A percentile compares a stretch with the other conserved stretches of the same genome.
These are phyloP conservation scores for Zygotorulaspora florentina DNA, from an alignment of 805 yeast genomes.

Conservation along the genomic window DNA sequence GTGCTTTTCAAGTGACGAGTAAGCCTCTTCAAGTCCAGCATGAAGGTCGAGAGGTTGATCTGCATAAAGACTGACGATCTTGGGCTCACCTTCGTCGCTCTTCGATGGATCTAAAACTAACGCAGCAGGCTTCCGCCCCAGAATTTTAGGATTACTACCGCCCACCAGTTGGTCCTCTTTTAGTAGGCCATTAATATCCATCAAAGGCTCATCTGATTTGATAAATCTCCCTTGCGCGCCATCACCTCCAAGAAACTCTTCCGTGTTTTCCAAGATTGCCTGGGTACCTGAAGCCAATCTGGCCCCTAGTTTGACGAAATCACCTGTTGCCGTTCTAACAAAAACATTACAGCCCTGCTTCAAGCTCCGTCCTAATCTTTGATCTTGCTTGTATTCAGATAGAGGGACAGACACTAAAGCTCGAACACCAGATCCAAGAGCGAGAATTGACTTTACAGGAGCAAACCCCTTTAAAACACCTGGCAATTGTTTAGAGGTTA, in stretches of 20 bases:
- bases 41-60: slow-evolving; percentile 71
- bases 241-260: slow-evolving; percentile 70
- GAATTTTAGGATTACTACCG: slow-evolving; percentile 32
- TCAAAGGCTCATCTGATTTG: slow-evolving; percentile 11
- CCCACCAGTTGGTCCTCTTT: slow-evolving; percentile 37
- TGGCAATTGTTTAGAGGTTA: slow-evolving; percentile 71
- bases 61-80: slow-evolving; percentile 67
- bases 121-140: slow-evolving; percentile 28
- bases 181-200: slow-evolving; percentile 26
- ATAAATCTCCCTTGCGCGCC: slow-evolving; percentile 49
- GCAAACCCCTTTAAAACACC: slow-evolving; percentile 82
- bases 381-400: slow-evolving; percentile 69
- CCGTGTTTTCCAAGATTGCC: slow-evolving; percentile 71
- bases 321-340: slow-evolving; percentile 74
- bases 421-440: slow-evolving; percentile 73
- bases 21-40: slow-evolving; percentile 75
- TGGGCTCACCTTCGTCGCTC: slow-evolving; percentile 26
- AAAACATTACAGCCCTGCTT: slow-evolving; percentile 73
- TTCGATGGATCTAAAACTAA: slow-evolving; percentile 25
- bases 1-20: slow-evolving; percentile 64
- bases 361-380: slow-evolving; percentile 60
- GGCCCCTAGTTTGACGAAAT: slow-evolving; percentile 74
- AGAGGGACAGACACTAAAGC: slow-evolving; percentile 71
- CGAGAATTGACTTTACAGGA: slow-evolving; percentile 71
- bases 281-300: slow-evolving; percentile 88